Evolutionary conservation across 2,329 filamentous ascomycete species (phyloP).

Genomic region (Sporothrix variecibatus): DNA sequence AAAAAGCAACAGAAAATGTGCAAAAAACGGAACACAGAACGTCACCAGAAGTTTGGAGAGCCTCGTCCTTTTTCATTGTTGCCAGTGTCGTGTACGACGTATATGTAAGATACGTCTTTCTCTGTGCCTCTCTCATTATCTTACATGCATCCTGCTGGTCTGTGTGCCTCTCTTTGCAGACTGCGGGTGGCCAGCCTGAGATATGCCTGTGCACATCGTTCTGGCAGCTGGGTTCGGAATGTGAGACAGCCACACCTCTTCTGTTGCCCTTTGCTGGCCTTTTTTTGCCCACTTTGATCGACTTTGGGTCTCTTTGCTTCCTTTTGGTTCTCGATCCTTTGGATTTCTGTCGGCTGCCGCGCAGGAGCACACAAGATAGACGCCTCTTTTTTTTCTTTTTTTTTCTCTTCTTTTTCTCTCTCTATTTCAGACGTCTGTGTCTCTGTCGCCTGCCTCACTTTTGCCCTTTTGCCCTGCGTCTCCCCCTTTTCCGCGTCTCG

Average conservation of each 20-base stretch:
- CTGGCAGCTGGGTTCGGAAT: slow-evolving; percentile 15
- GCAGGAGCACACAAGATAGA: neutral
- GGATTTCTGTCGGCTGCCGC: slow-evolving; percentile 8
- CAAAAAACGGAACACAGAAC: neutral
- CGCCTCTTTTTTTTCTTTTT: neutral
- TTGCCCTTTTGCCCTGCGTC: neutral
- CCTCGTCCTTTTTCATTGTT: neutral
- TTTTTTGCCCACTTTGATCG: neutral
- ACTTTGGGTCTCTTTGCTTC: neutral
- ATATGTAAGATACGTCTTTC: neutral
- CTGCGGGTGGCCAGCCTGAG: slow-evolving; percentile 1
- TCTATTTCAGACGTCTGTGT: neutral
- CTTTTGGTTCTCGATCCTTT: neutral
- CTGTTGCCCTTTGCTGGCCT: neutral
- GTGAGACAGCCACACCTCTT: slow-evolving; percentile 10
- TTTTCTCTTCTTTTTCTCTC: neutral
- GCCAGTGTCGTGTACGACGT: neutral
- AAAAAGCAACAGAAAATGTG: neutral
- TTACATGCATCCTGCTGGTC: neutral
- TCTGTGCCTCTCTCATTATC: neutral
- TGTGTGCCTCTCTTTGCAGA: neutral
- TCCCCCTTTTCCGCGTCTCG: slow-evolving; percentile 12
- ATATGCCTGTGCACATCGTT: slow-evolving; percentile 14
- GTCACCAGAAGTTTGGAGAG: neutral
- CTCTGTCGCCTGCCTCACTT: neutral